phyloP scores from a whole-genome alignment of 1,139 yeast genomes.

The Scheffersomyces illinoinensis region DNA sequence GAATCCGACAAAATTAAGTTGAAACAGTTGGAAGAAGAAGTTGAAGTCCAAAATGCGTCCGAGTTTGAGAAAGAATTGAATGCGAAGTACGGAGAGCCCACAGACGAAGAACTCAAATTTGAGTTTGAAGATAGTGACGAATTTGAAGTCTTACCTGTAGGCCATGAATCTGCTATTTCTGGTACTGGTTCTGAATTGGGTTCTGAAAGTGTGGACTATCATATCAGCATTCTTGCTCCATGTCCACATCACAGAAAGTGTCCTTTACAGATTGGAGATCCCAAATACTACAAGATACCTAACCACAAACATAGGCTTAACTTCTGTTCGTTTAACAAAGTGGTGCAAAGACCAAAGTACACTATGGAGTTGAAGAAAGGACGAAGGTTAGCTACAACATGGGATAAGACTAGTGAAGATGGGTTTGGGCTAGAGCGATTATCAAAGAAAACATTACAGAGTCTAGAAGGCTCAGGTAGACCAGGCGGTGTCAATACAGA shows the following conservation, averaged over 20 bases:
- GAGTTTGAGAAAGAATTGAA: conserved; percentile 38
- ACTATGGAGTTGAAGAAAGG: conserved; percentile 84
- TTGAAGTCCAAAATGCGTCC: conserved; percentile 11
- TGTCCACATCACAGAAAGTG: conserved; percentile 88
- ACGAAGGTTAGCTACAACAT: conserved; percentile 64
- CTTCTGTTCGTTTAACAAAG: conserved; percentile 78
- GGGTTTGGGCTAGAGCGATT: conserved; percentile 49
- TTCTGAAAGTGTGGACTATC: conserved; percentile 43
- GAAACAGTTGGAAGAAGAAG: neutral
- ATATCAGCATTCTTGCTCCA: conserved; percentile 75
- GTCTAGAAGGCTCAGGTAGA: conserved; percentile 61
- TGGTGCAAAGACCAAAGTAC: conserved; percentile 74
- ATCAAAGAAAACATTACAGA: conserved; percentile 26
- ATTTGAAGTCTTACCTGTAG: conserved; percentile 36
- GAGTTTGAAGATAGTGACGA: conserved; percentile 47
- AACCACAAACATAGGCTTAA: conserved; percentile 59
- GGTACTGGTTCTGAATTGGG: conserved; percentile 7
- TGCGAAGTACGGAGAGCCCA: conserved; percentile 41
- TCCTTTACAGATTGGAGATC: conserved; percentile 80
- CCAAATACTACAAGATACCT: conserved; percentile 63
- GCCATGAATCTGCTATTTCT: conserved; percentile 12
- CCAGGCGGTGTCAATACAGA: conserved; percentile 74
- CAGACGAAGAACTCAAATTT: conserved; percentile 47
- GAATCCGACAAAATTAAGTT: conserved; percentile 8
- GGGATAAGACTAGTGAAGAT: conserved; percentile 61